Evolutionary conservation across 2,329 filamentous ascomycete species (phyloP).

Genomic region (Stenocarpella maydis): DNA sequence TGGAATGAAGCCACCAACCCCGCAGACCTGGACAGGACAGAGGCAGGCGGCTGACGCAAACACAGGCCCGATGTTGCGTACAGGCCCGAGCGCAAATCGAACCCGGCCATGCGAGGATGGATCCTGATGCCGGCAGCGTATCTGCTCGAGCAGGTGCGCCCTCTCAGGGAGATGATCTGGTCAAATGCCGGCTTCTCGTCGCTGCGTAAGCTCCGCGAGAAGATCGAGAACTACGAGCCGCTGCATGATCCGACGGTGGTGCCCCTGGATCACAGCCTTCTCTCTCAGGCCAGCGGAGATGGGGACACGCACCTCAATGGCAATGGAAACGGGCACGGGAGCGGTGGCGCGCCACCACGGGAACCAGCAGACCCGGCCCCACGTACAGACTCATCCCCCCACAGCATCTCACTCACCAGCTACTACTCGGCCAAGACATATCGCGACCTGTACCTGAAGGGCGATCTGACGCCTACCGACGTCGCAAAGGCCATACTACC

Average conservation of each 20-base stretch:
- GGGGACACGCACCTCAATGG: constrained; percentile 59
- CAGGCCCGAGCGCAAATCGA: constrained; percentile 56
- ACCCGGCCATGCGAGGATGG: constrained; percentile 66
- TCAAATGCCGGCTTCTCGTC: constrained; percentile 68
- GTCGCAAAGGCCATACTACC: constrained; percentile 56
- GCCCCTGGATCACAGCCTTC: constrained; percentile 48
- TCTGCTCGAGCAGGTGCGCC: constrained; percentile 64
- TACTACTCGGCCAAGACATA: constrained; percentile 60
- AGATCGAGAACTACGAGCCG: constrained; percentile 59
- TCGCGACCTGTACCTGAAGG: constrained; percentile 53
- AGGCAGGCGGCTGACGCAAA: constrained; percentile 26
- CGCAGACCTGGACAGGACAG: background rate
- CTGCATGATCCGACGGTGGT: constrained; percentile 57
- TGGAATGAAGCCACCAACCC: background rate
- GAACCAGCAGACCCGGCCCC: constrained; percentile 11
- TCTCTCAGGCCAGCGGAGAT: constrained; percentile 56
- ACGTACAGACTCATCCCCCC: constrained; percentile 2
- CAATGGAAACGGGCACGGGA: constrained; percentile 56
- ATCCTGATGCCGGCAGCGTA: constrained; percentile 61
- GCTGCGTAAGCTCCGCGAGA: constrained; percentile 61
- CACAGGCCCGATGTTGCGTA: constrained; percentile 51
- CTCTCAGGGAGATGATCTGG: constrained; percentile 66
- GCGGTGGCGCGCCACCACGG: background rate
- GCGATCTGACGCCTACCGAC: constrained; percentile 54
- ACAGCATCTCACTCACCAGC: constrained; percentile 33